These are phyloP conservation scores for Trichoderma arundinaceum DNA, from an alignment of 2,329 filamentous ascomycete species.

Conservation along the genomic window DNA sequence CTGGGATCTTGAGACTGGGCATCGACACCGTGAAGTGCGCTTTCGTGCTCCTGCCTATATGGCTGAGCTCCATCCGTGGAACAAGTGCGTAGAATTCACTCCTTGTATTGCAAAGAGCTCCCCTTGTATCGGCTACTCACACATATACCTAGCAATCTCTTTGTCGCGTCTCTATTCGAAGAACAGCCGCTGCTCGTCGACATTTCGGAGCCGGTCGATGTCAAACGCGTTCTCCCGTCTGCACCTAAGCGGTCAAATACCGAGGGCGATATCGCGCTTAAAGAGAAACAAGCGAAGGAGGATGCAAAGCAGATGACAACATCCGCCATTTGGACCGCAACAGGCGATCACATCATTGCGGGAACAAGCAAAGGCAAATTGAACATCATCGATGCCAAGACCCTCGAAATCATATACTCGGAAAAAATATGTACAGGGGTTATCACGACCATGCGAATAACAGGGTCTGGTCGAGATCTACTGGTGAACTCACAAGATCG, in stretches of 20 bases:
- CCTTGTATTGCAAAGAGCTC: not conserved
- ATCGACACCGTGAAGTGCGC: slow-evolving; percentile 80
- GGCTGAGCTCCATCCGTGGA: slow-evolving; percentile 89
- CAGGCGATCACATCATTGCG: slow-evolving; percentile 86
- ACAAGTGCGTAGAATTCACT: slow-evolving; percentile 65
- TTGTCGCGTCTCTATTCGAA: slow-evolving; percentile 92
- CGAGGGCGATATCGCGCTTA: slow-evolving; percentile 70
- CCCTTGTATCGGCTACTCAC: slow-evolving; percentile 30
- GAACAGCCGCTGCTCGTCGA: slow-evolving; percentile 90
- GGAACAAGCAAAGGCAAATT: slow-evolving; percentile 96
- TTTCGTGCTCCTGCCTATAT: slow-evolving; percentile 95
- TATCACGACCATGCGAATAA: slow-evolving; percentile 85
- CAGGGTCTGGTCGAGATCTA: slow-evolving; percentile 79
- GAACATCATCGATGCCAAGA: slow-evolving; percentile 88
- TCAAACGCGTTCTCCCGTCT: slow-evolving; percentile 80
- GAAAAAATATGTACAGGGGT: slow-evolving; percentile 86
- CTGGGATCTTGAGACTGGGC: slow-evolving; percentile 80
- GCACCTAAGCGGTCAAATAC: slow-evolving; percentile 75
- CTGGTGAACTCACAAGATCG: slow-evolving; percentile 94
- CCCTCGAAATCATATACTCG: slow-evolving; percentile 84
- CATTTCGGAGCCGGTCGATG: slow-evolving; percentile 69
- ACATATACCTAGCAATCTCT: slow-evolving; percentile 66
- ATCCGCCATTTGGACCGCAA: slow-evolving; percentile 83
- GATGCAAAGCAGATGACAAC: slow-evolving; percentile 96
- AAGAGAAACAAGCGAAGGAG: slow-evolving; percentile 86